Base-by-base conservation (phyloP, 2,329 filamentous ascomycete genomes). In the Penicillium sp. region DNA sequence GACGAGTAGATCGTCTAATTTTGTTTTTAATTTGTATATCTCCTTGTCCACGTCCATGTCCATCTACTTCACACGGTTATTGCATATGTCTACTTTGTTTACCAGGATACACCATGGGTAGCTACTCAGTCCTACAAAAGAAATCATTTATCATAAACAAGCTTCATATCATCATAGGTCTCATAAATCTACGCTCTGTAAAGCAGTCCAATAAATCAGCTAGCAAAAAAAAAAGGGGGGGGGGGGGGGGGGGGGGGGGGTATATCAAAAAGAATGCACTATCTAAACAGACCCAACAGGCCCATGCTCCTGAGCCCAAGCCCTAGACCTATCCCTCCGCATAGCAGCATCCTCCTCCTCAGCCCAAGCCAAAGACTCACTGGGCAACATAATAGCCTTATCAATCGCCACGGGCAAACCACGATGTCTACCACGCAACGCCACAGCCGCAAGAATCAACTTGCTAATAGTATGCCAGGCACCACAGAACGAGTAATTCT, bases 321-420 rank as follows among this genome's bases (percentile, higher is more conserved):
- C 57, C 48, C 62, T 64, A 10, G 66, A 57, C 51, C 66, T 61
- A 45, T 75, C 71, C 15, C 67, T 64, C 38, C 72, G 59, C 59
- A 73, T 54, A 19, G 59, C 71, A n/a, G 72, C 73, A 65, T 77
- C 74, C 52, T 77, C 76, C 55, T 77, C 76, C 55, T 77, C 75
- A 0, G 74, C 75, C 73, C 73, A 76, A 5, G 71, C 73, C 38
- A 76, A 67, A 17, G 67, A 70, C 60, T 78, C 75, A 59, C 64
- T 72, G 0, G 76, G 76, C 42, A 78, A 57, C 68, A 78, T 73
- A 31, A 77, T 62, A 4, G 83, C 83, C 45, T 81, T 77, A 63
- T 86, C 83, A 58, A 86, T 72, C 3, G 82, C 81, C 33, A 84
- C 81, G 0, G 83, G 83, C 31, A 86, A 63, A 1, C 82, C 82